These are phyloP conservation scores for Laguncularia racemosa DNA, from an alignment of 345 rosid genomes.

Conservation along the genomic window DNA sequence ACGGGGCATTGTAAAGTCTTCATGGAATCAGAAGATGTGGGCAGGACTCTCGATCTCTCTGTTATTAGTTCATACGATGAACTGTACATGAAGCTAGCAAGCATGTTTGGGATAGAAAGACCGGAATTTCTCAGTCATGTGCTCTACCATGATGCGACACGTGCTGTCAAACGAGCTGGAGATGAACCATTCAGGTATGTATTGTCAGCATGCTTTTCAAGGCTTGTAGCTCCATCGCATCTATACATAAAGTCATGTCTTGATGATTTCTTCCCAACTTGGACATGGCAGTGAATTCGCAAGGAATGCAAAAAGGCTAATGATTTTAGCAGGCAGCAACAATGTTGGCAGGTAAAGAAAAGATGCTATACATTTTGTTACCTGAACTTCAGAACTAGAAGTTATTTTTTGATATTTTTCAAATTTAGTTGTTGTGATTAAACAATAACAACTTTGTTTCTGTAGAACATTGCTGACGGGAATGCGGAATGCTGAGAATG, in stretches of 20 bases:
- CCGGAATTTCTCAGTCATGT: slow-evolving; percentile 49
- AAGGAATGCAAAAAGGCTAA: slow-evolving; percentile 64
- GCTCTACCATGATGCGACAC: slow-evolving; percentile 59
- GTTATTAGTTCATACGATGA: slow-evolving; percentile 74
- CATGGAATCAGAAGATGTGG: slow-evolving; percentile 85
- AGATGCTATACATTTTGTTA: too few species aligned
- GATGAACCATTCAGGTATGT: slow-evolving; percentile 85
- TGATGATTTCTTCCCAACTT: background rate
- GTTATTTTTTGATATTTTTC: too few species aligned
- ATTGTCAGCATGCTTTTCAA: background rate
- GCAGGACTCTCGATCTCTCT: slow-evolving; percentile 78
- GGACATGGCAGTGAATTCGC: slow-evolving; percentile 45
- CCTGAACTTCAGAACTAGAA: too few species aligned
- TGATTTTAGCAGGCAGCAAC: slow-evolving; percentile 43
- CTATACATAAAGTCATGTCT: background rate
- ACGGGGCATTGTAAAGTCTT: slow-evolving; percentile 90
- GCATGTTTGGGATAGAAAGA: slow-evolving; percentile 70
- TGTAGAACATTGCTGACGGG: slow-evolving; percentile 70
- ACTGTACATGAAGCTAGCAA: slow-evolving; percentile 46
- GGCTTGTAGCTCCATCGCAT: background rate
- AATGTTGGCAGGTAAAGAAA: slow-evolving; percentile 44
- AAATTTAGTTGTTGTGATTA: too few species aligned
- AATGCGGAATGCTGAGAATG: slow-evolving; percentile 46
- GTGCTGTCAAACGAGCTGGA: slow-evolving; percentile 53
- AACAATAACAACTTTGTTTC: too few species aligned